Percentiles rank a stretch among this genome's conserved stretches.
These are phyloP conservation scores for Nicotiana tabacum DNA, from an alignment of 257 asterid genomes.

Conservation along the genomic window DNA sequence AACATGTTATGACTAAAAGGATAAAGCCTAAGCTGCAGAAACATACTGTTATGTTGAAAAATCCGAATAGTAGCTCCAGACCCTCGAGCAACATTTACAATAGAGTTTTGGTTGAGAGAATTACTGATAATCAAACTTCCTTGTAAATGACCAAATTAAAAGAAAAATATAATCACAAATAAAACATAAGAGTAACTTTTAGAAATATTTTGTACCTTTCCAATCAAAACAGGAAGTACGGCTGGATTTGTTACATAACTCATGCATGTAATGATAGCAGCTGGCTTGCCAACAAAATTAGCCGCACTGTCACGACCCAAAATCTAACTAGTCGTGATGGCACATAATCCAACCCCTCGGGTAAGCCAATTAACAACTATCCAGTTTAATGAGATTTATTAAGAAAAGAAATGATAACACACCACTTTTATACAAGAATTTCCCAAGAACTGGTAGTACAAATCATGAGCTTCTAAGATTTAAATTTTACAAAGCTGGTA, in stretches of 20 bases:
- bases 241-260: conserved; percentile 89
- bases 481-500: no score
- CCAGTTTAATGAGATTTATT: no score
- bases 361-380: no score
- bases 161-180: neutral
- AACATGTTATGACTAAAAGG: neutral
- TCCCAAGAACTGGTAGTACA: no score
- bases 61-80: conserved; percentile 91
- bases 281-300: conserved; percentile 80
- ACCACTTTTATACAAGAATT: no score
- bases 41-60: conserved; percentile 91
- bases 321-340: no score
- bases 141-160: conserved; percentile 32
- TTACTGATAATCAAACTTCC: conserved; percentile 94
- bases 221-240: conserved; percentile 72
- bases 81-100: conserved; percentile 96
- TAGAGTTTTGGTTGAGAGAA: conserved; percentile 92
- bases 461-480: no score
- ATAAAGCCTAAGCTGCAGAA: neutral
- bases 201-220: conserved; percentile 53
- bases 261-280: conserved; percentile 92
- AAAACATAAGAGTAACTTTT: neutral
- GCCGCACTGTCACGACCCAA: neutral
- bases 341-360: no score
- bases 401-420: no score